phyloP scores from a whole-genome alignment of 2,329 filamentous ascomycete genomes.

The Amesomyces nigricolor region DNA sequence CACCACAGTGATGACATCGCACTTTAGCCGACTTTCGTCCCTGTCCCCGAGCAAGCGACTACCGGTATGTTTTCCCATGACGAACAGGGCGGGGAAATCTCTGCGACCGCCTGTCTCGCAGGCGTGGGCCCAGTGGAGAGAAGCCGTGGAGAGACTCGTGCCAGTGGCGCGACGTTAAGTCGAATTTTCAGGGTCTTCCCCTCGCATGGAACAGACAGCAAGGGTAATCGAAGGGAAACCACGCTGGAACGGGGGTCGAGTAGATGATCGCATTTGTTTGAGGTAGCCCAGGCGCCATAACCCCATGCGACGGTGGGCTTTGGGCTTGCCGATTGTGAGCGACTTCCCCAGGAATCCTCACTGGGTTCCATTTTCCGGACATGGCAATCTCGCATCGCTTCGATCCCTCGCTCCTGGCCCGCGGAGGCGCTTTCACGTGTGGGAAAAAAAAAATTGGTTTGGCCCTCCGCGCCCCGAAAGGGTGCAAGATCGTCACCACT shows the following conservation, averaged over 20 bases:
- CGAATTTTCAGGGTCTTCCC: slow-evolving; percentile 6
- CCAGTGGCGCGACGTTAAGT: background rate
- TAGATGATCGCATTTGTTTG: background rate
- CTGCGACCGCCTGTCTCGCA: background rate
- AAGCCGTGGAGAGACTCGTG: background rate
- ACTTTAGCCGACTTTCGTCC: too few relatives aligned
- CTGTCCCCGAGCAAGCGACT: too few relatives aligned
- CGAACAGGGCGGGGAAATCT: background rate
- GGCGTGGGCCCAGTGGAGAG: background rate
- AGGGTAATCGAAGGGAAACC: background rate
- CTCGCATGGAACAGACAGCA: background rate
- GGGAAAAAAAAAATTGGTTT: background rate
- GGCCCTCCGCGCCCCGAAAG: background rate
- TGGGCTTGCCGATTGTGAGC: background rate
- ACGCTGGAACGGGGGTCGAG: background rate
- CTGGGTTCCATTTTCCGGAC: background rate
- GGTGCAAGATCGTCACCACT: background rate
- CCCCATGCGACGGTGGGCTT: background rate
- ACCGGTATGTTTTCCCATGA: too few relatives aligned
- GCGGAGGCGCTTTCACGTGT: background rate
- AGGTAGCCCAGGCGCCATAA: background rate
- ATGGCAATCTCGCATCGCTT: background rate
- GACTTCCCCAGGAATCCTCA: background rate
- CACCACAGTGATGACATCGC: too few relatives aligned
- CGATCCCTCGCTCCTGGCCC: background rate